phyloP scores from a whole-genome alignment of 2,329 filamentous ascomycete species.

The Trichoderma arundinaceum region DNA sequence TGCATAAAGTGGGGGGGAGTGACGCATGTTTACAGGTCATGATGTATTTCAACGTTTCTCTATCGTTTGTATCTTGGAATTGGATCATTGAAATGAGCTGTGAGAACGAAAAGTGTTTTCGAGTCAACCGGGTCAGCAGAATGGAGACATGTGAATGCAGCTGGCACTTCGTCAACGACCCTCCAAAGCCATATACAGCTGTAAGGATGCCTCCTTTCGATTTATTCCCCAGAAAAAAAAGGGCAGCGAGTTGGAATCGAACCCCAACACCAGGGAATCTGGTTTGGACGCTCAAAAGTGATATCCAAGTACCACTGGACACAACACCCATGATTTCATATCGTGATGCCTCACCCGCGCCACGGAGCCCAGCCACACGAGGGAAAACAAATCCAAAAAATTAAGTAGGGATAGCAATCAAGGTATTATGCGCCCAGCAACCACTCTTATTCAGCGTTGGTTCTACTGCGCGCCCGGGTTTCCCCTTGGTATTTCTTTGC shows the following conservation, averaged over 20 bases:
- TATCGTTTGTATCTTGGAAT: too few relatives aligned
- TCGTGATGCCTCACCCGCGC: not conserved
- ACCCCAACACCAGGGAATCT: not conserved
- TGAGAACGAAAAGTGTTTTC: not conserved
- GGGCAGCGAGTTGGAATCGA: not conserved
- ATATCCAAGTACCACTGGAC: not conserved
- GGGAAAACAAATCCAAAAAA: not conserved
- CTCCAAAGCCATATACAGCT: not conserved
- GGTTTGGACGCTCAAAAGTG: not conserved
- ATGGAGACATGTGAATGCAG: not conserved
- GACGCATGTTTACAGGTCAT: too few relatives aligned
- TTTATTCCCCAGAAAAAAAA: not conserved
- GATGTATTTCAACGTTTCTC: too few relatives aligned
- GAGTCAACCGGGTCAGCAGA: not conserved
- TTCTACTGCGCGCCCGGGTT: conserved; percentile 42
- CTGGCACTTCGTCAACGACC: too few relatives aligned
- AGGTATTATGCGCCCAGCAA: conserved; percentile 35
- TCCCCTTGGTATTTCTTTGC: conserved; percentile 42
- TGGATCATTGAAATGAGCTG: too few relatives aligned
- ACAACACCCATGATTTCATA: not conserved
- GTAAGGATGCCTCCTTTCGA: not conserved
- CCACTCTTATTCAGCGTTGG: conserved; percentile 35
- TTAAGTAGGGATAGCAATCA: not conserved
- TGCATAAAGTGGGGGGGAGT: not conserved
- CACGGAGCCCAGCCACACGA: too few relatives aligned